Evolutionary conservation across 1,284 basidiomycete genomes (phyloP).

Genomic region (Apiotrichum sp.): DNA sequence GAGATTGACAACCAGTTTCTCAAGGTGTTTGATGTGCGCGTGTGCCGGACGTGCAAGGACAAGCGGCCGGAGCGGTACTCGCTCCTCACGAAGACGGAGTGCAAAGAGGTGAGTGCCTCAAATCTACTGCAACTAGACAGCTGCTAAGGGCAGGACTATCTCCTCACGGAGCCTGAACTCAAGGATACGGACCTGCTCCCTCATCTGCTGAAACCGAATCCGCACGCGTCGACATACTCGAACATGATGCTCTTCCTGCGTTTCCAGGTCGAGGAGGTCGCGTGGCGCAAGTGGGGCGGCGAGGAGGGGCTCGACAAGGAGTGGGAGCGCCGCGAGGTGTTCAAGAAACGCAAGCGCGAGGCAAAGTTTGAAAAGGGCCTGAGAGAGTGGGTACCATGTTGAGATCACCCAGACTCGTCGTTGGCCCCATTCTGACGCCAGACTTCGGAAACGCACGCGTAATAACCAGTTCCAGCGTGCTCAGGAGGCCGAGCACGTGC

Average conservation of each 20-base stretch:
- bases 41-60: conserved; percentile 86
- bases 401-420: no score
- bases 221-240: conserved; percentile 90
- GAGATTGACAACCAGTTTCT: conserved; percentile 77
- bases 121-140: not conserved
- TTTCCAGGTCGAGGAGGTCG: conserved; percentile 90
- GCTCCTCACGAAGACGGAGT: conserved; percentile 95
- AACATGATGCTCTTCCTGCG: conserved; percentile 99
- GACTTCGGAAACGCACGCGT: conserved; percentile 70
- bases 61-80: conserved; percentile 86
- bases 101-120: conserved; percentile 68
- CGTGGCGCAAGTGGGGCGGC: conserved; percentile 97
- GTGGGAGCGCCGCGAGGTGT: conserved; percentile 68
- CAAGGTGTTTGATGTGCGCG: conserved; percentile 70
- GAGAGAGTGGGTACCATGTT: conserved; percentile 51
- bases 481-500: conserved; percentile 78
- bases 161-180: conserved; percentile 85
- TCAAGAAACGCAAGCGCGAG: conserved; percentile 86
- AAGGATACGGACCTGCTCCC: conserved; percentile 86
- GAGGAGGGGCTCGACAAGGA: conserved; percentile 85
- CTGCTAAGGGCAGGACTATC: conserved; percentile 61
- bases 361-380: conserved; percentile 87
- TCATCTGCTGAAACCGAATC: conserved; percentile 91
- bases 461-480: conserved; percentile 84
- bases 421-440: conserved; percentile 7